phyloP scores from a whole-genome alignment of 306 rosid genomes.

The Begonia peltatifolia region DNA sequence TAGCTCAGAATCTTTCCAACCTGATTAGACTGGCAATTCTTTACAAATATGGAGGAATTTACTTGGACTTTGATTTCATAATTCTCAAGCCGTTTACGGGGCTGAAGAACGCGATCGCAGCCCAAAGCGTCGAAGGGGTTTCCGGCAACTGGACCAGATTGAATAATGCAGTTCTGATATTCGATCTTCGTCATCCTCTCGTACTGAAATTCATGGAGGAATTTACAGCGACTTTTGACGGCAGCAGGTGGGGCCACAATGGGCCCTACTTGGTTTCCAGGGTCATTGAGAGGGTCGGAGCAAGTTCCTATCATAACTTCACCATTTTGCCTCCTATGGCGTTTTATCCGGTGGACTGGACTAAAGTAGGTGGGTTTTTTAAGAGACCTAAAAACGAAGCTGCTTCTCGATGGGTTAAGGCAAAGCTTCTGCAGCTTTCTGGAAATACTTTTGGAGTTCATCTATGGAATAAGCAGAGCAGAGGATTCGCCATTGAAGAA shows the following conservation, averaged over 20 bases:
- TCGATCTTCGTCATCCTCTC: slow-evolving; percentile 73
- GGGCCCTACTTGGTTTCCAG: slow-evolving; percentile 83
- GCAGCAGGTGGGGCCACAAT: slow-evolving; percentile 73
- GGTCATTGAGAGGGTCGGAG: slow-evolving; percentile 32
- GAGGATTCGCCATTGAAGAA: slow-evolving; percentile 35
- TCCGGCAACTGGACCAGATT: slow-evolving; percentile 52
- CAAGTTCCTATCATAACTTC: slow-evolving; percentile 16
- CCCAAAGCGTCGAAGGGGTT: slow-evolving; percentile 38
- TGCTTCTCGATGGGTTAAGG: slow-evolving; percentile 40
- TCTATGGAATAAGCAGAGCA: slow-evolving; percentile 67
- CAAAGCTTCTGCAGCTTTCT: slow-evolving; percentile 31
- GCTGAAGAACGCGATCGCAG: slow-evolving; percentile 61
- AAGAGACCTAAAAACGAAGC: slow-evolving; percentile 21
- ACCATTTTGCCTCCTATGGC: slow-evolving; percentile 40
- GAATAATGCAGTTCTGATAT: slow-evolving; percentile 66
- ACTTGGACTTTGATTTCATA: slow-evolving; percentile 60
- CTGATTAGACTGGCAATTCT: slow-evolving; percentile 47
- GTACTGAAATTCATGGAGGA: slow-evolving; percentile 47
- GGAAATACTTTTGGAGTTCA: slow-evolving; percentile 47
- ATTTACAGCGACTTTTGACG: slow-evolving; percentile 59
- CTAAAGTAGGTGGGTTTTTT: slow-evolving; percentile 28
- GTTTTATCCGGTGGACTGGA: slow-evolving; percentile 63
- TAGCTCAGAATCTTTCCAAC: slow-evolving; percentile 67
- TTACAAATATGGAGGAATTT: slow-evolving; percentile 67
- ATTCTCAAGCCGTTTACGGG: slow-evolving; percentile 30